Conservation (phyloP, 106 monocot species). For the Allium sativum region DNA sequence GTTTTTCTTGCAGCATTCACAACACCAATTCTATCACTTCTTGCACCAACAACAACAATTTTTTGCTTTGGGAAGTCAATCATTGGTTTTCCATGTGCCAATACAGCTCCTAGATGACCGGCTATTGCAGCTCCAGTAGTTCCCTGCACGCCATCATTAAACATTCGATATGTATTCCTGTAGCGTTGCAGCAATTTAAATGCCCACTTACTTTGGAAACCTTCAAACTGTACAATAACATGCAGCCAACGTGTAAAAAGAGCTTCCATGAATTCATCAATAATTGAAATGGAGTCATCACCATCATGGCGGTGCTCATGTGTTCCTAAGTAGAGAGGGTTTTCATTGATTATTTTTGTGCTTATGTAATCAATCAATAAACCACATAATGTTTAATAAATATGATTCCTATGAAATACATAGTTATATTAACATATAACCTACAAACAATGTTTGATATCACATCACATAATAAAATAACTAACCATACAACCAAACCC, state of each 20-base stretch:
- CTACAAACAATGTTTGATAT: too few relatives aligned
- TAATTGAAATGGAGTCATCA: conserved; percentile 81
- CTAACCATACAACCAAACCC: too few relatives aligned
- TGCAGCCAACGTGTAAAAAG: conserved; percentile 96
- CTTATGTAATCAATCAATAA: too few relatives aligned
- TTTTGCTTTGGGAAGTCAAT: conserved; percentile 96
- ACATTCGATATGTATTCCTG: conserved; percentile 86
- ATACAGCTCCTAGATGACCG: conserved; percentile 90
- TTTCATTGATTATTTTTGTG: too few relatives aligned
- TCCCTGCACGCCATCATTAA: conserved; percentile 99
- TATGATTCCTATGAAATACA: too few relatives aligned
- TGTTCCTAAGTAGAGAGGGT: conserved; percentile 80
- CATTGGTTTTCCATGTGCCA: conserved; percentile 94
- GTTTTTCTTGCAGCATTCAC: conserved; percentile 90
- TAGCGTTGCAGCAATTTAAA: conserved; percentile 90
- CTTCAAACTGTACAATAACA: conserved; percentile 99
- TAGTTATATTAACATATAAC: too few relatives aligned
- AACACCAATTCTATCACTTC: conserved; percentile 96
- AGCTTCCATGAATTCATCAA: conserved; percentile 99
- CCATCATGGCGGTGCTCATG: conserved; percentile 85
- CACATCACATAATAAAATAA: too few relatives aligned
- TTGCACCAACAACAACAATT: conserved; percentile 99
- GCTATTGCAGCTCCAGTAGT: conserved; percentile 99
- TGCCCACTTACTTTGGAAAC: conserved; percentile 99
- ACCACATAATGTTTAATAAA: too few relatives aligned